phyloP scores from a whole-genome alignment of 2,329 filamentous ascomycete genomes.

The Pyrenophora tritici-repentis region DNA sequence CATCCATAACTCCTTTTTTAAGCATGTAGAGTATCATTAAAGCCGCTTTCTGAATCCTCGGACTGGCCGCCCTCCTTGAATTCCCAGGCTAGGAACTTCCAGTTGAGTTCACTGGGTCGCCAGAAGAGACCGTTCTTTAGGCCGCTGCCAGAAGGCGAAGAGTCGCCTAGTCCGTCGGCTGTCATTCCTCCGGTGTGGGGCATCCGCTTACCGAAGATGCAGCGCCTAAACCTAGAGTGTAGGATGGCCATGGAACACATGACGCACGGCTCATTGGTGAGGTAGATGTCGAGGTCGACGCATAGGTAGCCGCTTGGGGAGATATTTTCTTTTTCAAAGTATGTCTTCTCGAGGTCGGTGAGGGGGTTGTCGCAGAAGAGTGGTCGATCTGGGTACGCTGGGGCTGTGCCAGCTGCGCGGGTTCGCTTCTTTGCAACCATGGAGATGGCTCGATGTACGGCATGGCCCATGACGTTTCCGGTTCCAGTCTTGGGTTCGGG shows the following conservation, averaged over 20 bases:
- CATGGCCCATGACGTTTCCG: constrained; percentile 79
- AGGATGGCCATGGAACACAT: constrained; percentile 97
- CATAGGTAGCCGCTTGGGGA: constrained; percentile 86
- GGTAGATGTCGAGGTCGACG: constrained; percentile 88
- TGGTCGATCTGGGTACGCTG: constrained; percentile 36
- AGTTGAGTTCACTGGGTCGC: constrained; percentile 76
- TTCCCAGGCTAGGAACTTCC: constrained; percentile 83
- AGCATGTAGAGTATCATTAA: constrained; percentile 39
- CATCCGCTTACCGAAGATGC: constrained; percentile 82
- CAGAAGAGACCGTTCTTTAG: constrained; percentile 67
- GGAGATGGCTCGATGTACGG: constrained; percentile 77
- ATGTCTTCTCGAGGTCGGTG: constrained; percentile 66
- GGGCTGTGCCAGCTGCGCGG: constrained; percentile 41
- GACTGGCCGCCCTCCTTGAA: constrained; percentile 53
- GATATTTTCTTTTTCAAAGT: constrained; percentile 66
- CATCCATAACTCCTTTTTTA: constrained; percentile 17
- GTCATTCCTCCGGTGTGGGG: constrained; percentile 79
- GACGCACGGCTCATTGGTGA: constrained; percentile 93
- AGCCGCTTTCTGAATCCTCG: constrained; percentile 9
- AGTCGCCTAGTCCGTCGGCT: constrained; percentile 60
- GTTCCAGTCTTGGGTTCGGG: constrained; percentile 44
- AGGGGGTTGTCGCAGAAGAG: constrained; percentile 72
- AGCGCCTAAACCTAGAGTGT: constrained; percentile 87
- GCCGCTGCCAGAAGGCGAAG: constrained; percentile 20
- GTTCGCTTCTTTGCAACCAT: constrained; percentile 71